Percentiles rank a stretch among this genome's conserved stretches.
phyloP scores from a whole-genome alignment of 176 grass and related monocot genomes.

The Leersia perrieri region DNA sequence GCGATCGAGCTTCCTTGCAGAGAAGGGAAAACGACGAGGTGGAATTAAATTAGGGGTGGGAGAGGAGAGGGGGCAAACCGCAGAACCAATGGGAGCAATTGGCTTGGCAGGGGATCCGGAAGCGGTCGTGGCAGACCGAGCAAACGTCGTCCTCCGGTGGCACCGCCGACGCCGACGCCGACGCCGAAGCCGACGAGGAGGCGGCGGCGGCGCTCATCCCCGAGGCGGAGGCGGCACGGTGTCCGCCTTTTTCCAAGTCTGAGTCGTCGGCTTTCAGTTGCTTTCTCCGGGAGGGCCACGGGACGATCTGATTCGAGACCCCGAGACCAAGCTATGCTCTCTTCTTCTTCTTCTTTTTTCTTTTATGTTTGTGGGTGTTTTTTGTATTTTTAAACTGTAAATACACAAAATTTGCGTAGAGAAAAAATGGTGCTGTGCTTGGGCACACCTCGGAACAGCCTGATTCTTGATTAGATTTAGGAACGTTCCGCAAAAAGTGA shows the following conservation, averaged over 20 bases:
- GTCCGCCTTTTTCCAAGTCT: neutral
- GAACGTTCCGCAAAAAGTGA: neutral
- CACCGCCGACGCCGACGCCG: conserved; percentile 42
- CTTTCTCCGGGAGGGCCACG: neutral
- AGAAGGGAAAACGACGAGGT: neutral
- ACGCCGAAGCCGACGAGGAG: conserved; percentile 32
- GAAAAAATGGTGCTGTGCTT: neutral
- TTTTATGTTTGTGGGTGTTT: no score
- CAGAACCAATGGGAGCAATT: conserved; percentile 99
- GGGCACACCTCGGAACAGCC: neutral
- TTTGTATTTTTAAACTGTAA: no score
- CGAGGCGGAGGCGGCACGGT: neutral
- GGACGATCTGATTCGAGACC: neutral
- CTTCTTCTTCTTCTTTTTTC: neutral
- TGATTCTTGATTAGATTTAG: neutral
- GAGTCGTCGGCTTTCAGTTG: conserved; percentile 10
- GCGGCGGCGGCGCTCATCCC: no score
- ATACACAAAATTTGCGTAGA: no score
- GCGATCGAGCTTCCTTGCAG: neutral
- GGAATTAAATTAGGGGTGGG: neutral
- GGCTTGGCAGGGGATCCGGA: conserved; percentile 77
- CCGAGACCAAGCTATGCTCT: neutral
- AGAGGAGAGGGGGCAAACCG: conserved; percentile 37
- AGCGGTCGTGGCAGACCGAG: conserved; percentile 85
- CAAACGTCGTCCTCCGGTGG: conserved; percentile 87